These are phyloP conservation scores for Neofusicoccum sp. DNA, from an alignment of 2,329 filamentous ascomycete species.

Conservation along the genomic window DNA sequence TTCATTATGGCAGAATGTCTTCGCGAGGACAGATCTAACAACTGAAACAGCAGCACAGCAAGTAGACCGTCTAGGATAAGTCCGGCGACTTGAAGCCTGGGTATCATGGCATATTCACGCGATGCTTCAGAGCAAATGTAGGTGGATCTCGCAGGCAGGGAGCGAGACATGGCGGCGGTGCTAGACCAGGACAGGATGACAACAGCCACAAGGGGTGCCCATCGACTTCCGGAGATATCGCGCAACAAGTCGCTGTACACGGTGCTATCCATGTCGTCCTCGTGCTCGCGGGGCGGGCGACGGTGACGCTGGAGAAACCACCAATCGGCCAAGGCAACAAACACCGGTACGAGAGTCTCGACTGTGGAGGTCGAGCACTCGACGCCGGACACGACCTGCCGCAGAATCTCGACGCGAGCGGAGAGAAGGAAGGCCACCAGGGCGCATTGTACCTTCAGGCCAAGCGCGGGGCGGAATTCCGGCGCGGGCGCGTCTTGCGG, in stretches of 20 bases:
- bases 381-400: conserved; percentile 33
- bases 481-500: neutral
- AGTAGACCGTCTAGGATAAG: conserved; percentile 35
- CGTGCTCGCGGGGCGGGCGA: neutral
- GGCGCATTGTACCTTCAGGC: conserved; percentile 9
- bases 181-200: conserved; percentile 7
- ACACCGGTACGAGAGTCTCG: neutral
- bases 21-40: neutral
- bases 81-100: conserved; percentile 34
- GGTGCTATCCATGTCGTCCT: conserved; percentile 13
- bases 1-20: neutral
- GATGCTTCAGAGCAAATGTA: conserved; percentile 11
- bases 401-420: conserved; percentile 35
- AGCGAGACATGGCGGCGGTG: neutral
- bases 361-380: conserved; percentile 31
- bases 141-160: neutral
- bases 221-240: neutral
- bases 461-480: neutral
- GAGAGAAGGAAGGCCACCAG: conserved; percentile 35
- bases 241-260: neutral
- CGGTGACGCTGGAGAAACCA: neutral
- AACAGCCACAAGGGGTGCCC: neutral
- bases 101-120: conserved; percentile 27
- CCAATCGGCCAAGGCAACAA: conserved; percentile 11
- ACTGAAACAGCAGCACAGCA: conserved; percentile 29